Evolutionary conservation across 164 flowering plant species (phyloP).

Genomic region (Dillenia turbinata): DNA sequence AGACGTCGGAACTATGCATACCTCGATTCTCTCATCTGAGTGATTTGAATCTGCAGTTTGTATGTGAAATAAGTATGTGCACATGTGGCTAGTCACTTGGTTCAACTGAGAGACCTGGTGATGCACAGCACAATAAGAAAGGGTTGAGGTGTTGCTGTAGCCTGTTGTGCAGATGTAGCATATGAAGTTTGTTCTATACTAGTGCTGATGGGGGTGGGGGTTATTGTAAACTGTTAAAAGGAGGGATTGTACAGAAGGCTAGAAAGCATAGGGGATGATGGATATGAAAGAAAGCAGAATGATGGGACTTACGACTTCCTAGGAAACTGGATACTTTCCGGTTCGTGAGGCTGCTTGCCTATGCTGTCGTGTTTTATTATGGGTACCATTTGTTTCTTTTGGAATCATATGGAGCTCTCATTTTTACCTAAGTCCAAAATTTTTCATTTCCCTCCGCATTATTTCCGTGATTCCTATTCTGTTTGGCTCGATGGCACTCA

Average conservation of each 20-base stretch:
- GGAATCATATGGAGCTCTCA: too few relatives aligned
- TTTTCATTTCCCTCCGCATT: too few relatives aligned
- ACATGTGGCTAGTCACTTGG: background rate
- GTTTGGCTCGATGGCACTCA: too few relatives aligned
- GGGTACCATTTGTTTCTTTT: too few relatives aligned
- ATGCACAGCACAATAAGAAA: background rate
- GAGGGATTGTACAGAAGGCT: conserved; percentile 20
- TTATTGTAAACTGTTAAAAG: background rate
- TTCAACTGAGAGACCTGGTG: too few relatives aligned
- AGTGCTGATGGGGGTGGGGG: background rate
- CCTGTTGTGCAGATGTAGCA: background rate
- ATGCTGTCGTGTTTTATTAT: too few relatives aligned
- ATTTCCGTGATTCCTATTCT: too few relatives aligned
- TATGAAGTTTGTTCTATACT: background rate
- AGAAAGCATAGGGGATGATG: conserved; percentile 2
- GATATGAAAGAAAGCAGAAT: background rate
- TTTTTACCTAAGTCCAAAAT: too few relatives aligned
- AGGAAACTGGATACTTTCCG: background rate
- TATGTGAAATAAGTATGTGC: background rate
- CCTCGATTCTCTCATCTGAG: conserved; percentile 47
- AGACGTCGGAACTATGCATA: conserved; percentile 50
- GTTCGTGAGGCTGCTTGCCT: too few relatives aligned
- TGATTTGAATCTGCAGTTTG: background rate
- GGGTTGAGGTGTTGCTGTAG: background rate
- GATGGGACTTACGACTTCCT: background rate